Conservation (phyloP, 345 rosid genomes). For the Eucalyptus coolabah region DNA sequence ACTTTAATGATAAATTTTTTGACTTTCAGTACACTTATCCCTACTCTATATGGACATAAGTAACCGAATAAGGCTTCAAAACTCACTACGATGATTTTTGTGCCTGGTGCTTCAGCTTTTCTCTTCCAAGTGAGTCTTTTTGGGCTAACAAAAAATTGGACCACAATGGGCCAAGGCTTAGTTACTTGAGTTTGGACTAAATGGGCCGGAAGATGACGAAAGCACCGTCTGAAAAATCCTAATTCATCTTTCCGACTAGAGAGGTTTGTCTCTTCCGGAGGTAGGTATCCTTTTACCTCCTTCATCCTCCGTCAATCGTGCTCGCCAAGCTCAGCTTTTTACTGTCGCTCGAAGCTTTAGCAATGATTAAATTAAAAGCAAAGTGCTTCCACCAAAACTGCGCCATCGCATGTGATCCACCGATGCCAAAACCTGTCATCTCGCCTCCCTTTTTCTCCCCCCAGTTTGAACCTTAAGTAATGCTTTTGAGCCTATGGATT, state of each 20-base stretch:
- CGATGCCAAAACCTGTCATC: neutral
- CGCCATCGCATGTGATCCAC: neutral
- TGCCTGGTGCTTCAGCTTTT: neutral
- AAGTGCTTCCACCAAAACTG: neutral
- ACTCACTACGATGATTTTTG: neutral
- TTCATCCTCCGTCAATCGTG: neutral
- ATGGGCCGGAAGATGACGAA: neutral
- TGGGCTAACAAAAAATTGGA: neutral
- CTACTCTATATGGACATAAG: neutral
- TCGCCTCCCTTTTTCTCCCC: neutral
- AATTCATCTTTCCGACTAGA: neutral
- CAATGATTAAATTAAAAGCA: neutral
- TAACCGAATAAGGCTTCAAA: neutral
- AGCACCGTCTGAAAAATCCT: neutral
- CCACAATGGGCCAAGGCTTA: neutral
- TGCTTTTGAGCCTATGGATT: neutral
- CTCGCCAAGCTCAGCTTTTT: neutral
- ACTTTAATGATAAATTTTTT: too few relatives aligned
- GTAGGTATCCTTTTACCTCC: neutral
- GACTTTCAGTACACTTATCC: too few relatives aligned
- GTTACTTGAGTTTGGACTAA: neutral
- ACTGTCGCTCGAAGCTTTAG: neutral
- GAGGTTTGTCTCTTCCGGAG: neutral
- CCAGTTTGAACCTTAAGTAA: neutral
- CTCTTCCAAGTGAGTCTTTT: neutral